Conservation (phyloP, 176 grass and related monocot genomes). For the Eleusine coracana region DNA sequence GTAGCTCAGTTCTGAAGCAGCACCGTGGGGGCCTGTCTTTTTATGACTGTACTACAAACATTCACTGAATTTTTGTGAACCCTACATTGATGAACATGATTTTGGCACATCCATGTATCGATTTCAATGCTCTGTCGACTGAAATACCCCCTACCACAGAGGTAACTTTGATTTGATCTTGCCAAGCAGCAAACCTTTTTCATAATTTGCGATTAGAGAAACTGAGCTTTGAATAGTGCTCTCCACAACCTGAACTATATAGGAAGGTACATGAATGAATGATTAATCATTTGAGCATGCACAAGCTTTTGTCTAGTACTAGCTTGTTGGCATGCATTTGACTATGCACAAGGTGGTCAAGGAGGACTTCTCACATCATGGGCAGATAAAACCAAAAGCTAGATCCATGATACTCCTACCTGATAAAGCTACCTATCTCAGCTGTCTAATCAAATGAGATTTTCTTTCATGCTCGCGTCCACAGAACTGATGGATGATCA, state of each 20-base stretch:
- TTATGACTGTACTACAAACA: slow-evolving; percentile 46
- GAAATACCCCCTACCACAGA: slow-evolving; percentile 12
- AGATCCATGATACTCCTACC: slow-evolving; percentile 41
- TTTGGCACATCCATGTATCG: slow-evolving; percentile 54
- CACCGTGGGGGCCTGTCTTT: slow-evolving; percentile 16
- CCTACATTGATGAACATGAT: slow-evolving; percentile 57
- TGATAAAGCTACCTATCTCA: slow-evolving; percentile 49
- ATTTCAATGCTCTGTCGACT: slow-evolving; percentile 53
- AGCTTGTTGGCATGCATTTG: slow-evolving; percentile 33
- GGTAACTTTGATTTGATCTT: neutral
- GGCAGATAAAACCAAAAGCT: slow-evolving; percentile 55
- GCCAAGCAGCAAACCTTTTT: neutral
- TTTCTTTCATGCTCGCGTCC: slow-evolving; percentile 21
- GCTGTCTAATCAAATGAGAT: slow-evolving; percentile 46
- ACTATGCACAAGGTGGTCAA: slow-evolving; percentile 44
- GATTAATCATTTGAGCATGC: slow-evolving; percentile 34
- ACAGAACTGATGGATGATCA: neutral
- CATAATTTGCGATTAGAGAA: neutral
- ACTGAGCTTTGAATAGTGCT: neutral
- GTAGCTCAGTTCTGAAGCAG: slow-evolving; percentile 36
- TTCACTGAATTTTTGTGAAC: slow-evolving; percentile 51
- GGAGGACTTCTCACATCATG: slow-evolving; percentile 44
- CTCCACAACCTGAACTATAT: slow-evolving; percentile 8
- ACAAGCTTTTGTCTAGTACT: neutral
- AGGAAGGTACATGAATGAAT: neutral